phyloP scores from a whole-genome alignment of 2,329 filamentous ascomycete genomes.

The Xylaria sp. region DNA sequence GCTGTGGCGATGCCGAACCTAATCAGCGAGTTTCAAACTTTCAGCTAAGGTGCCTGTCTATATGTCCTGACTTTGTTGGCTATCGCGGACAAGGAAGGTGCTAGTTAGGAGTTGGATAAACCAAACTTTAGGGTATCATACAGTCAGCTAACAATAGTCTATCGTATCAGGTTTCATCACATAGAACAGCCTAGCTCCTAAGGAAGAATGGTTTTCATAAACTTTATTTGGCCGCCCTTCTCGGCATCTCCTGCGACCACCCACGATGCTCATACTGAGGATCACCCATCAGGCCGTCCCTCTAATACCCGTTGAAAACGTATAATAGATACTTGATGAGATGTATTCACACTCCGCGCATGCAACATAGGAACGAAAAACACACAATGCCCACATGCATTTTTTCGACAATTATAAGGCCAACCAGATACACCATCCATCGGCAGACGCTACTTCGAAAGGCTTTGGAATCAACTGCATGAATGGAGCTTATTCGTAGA shows the following conservation, averaged over 20 bases:
- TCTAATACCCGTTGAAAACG: neutral
- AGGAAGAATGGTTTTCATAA: neutral
- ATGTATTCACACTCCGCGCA: neutral
- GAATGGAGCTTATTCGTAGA: slow-evolving; percentile 50
- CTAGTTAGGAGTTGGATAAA: neutral
- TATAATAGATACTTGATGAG: neutral
- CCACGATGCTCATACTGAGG: neutral
- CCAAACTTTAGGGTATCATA: neutral
- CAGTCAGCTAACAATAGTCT: neutral
- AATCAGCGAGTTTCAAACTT: neutral
- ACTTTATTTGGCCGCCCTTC: slow-evolving; percentile 1
- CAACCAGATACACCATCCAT: neutral
- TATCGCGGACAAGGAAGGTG: neutral
- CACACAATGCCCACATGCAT: neutral
- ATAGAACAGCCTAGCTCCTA: neutral
- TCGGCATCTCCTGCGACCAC: neutral
- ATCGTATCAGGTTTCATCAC: neutral
- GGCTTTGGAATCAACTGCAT: neutral
- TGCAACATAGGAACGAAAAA: neutral
- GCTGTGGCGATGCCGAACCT: neutral
- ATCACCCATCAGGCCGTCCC: neutral
- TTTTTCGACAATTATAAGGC: neutral
- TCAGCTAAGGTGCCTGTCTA: neutral
- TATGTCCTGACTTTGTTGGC: neutral
- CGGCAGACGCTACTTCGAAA: neutral